phyloP scores from a whole-genome alignment of 2,329 filamentous ascomycete genomes.

The Cyphellophora attinorum region DNA sequence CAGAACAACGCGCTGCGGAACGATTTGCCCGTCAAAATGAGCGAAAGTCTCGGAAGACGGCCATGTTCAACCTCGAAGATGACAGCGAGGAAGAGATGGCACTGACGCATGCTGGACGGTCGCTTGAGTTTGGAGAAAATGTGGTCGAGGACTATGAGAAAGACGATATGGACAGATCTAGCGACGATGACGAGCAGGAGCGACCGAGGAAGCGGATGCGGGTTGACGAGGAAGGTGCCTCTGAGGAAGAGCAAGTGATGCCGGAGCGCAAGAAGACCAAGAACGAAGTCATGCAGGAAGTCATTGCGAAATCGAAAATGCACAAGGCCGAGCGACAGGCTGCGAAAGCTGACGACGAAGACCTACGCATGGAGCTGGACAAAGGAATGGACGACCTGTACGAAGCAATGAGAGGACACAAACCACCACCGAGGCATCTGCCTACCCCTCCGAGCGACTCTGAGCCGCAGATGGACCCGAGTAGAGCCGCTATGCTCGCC shows the following conservation, averaged over 20 bases:
- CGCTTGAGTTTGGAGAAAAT: conserved; percentile 50
- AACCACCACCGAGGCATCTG: conserved; percentile 41
- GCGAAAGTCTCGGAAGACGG: conserved; percentile 63
- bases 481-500: conserved; percentile 51
- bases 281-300: conserved; percentile 93
- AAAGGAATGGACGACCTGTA: conserved; percentile 72
- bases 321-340: conserved; percentile 92
- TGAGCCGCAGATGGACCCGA: conserved; percentile 50
- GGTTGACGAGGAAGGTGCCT: conserved; percentile 37
- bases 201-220: conserved; percentile 37
- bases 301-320: conserved; percentile 93
- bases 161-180: conserved; percentile 40
- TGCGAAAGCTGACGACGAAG: conserved; percentile 86
- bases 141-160: conserved; percentile 69
- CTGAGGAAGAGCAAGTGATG: conserved; percentile 39
- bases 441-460: conserved; percentile 31
- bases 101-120: conserved; percentile 76
- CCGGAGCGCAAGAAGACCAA: conserved; percentile 88
- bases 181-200: conserved; percentile 33
- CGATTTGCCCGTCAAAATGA: conserved; percentile 85
- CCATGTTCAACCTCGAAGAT: conserved; percentile 85
- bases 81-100: conserved; percentile 58
- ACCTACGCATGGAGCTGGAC: conserved; percentile 73
- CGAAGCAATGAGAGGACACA: conserved; percentile 54
- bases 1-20: conserved; percentile 85